phyloP scores from a whole-genome alignment of 305 asterid species.

The Fraxinus floribunda region DNA sequence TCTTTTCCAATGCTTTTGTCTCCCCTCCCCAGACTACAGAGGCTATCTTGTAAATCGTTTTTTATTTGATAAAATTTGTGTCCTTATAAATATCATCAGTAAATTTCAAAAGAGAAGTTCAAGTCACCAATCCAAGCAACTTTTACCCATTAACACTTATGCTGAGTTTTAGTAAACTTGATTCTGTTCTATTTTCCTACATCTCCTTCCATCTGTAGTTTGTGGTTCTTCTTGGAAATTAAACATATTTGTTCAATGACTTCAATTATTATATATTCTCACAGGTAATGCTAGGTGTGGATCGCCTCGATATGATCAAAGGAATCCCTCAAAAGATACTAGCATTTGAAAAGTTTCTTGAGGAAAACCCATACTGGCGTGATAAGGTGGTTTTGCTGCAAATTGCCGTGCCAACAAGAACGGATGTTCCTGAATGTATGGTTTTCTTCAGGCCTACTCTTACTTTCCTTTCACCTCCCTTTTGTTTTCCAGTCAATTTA shows the following conservation, averaged over 20 bases:
- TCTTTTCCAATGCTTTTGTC: not conserved
- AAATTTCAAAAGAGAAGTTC: not conserved
- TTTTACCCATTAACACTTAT: not conserved
- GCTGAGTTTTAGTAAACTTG: not conserved
- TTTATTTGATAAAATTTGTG: not conserved
- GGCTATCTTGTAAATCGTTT: not conserved
- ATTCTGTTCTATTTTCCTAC: not conserved
- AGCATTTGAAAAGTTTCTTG: constrained; percentile 92
- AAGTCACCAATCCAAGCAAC: constrained; percentile 7
- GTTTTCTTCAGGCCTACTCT: constrained; percentile 26
- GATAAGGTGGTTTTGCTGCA: constrained; percentile 92
- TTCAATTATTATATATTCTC: constrained; percentile 13
- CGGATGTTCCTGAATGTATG: constrained; percentile 95
- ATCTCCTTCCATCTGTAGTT: constrained; percentile 4
- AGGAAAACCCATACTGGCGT: constrained; percentile 76
- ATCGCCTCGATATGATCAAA: constrained; percentile 94
- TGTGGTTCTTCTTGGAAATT: not conserved
- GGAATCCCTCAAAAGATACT: constrained; percentile 93
- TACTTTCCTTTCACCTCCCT: constrained; percentile 3
- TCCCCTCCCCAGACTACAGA: not conserved
- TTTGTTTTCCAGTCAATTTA: not conserved
- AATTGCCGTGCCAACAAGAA: constrained; percentile 96
- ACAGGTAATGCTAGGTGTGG: constrained; percentile 95
- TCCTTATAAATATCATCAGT: not conserved
- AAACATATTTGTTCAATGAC: not conserved